Evolutionary conservation across 257 asterid species (phyloP).

Genomic region (Sherardia arvensis): DNA sequence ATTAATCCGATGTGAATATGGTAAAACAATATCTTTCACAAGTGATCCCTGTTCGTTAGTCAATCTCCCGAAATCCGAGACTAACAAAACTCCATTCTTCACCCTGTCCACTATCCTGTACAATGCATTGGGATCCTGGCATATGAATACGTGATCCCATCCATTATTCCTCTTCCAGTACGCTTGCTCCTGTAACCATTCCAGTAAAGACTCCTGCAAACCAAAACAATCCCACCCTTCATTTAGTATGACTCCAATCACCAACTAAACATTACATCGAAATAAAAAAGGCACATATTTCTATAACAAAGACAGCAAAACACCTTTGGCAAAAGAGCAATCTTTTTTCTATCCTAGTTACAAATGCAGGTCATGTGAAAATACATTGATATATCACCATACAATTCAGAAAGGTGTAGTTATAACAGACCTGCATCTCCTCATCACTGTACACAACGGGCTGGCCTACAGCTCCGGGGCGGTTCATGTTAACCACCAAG

Average conservation of each 20-base stretch:
- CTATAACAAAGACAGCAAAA: neutral
- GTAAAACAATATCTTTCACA: constrained; percentile 85
- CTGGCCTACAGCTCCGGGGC: constrained; percentile 31
- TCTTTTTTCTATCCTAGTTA: neutral
- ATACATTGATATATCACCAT: neutral
- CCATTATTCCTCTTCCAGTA: constrained; percentile 95
- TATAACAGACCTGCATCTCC: constrained; percentile 55
- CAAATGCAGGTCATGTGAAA: neutral
- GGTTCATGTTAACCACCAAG: constrained; percentile 67
- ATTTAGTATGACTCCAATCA: neutral
- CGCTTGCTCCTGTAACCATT: constrained; percentile 77
- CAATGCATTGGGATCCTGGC: constrained; percentile 98
- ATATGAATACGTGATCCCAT: constrained; percentile 89
- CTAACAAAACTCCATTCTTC: constrained; percentile 79
- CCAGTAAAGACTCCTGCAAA: constrained; percentile 69
- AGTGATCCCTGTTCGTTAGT: constrained; percentile 72
- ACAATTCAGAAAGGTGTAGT: neutral
- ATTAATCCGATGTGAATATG: constrained; percentile 86
- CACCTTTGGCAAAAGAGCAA: neutral
- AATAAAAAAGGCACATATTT: neutral
- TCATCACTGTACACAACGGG: constrained; percentile 54
- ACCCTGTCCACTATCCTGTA: constrained; percentile 77
- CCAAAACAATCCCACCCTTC: neutral
- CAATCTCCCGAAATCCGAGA: constrained; percentile 98
- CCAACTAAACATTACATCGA: neutral